phyloP scores from a whole-genome alignment of 441 rosid species.

The Flueggea neowawraea region DNA sequence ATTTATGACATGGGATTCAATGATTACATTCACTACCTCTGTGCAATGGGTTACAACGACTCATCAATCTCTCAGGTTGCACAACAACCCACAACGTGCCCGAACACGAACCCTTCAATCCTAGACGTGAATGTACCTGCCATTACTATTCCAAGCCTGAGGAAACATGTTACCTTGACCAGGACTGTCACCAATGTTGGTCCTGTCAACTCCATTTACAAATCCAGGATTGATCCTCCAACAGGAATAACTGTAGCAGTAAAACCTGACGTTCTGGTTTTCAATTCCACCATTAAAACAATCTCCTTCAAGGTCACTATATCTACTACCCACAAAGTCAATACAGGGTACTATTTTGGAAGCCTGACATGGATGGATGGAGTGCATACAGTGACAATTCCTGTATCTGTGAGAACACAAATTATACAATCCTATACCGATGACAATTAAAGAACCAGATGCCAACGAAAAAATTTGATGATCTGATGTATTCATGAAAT shows the following conservation, averaged over 20 bases:
- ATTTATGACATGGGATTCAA: conserved; percentile 54
- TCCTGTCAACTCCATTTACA: conserved; percentile 19
- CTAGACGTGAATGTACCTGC: conserved; percentile 74
- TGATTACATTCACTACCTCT: conserved; percentile 67
- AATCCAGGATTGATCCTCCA: conserved; percentile 32
- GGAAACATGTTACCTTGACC: conserved; percentile 36
- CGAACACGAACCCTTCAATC: conserved; percentile 29
- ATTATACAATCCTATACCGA: conserved; percentile 12
- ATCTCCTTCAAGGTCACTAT: conserved; percentile 29
- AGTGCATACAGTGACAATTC: conserved; percentile 25
- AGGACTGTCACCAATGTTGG: conserved; percentile 54
- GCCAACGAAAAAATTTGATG: too few relatives aligned
- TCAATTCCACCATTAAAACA: conserved; percentile 18
- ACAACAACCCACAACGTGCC: conserved; percentile 24
- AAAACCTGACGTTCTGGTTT: conserved; percentile 26
- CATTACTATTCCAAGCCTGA: conserved; percentile 52
- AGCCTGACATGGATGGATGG: conserved; percentile 39
- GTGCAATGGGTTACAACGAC: conserved; percentile 71
- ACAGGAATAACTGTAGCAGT: conserved; percentile 22
- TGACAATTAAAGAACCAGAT: not conserved
- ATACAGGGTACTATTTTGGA: conserved; percentile 52
- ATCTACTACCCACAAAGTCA: conserved; percentile 9
- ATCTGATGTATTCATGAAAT: too few relatives aligned
- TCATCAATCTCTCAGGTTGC: conserved; percentile 32
- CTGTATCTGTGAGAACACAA: conserved; percentile 30